Evolutionary conservation across 805 yeast species (phyloP), one percentile per base, ranked within the genome.

Genomic region (Sporopachydermia quercuum): DNA sequence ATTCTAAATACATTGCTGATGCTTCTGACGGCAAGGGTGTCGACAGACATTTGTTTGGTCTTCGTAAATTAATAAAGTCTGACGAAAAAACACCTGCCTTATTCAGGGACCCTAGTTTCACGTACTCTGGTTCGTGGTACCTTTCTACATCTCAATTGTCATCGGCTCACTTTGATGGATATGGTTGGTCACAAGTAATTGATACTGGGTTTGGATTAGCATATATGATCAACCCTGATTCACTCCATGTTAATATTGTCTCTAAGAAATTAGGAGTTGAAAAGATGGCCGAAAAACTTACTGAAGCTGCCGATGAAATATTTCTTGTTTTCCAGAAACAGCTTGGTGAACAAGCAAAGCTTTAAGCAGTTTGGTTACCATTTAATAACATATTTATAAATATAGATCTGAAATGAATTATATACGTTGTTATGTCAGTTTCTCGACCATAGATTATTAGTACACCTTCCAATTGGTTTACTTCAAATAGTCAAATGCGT

Each of bases 181-280:
- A 87, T 69, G 98, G 98, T 23, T 89, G 86, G 84, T 74, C 95
- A 15, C 94, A 93, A 58, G 97, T 91, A 38, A 76, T 81, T 50
- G 94, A 87, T 54, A 83, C 79, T 45, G 98, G 98, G 5, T 77
- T 82, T 52, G 98, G 97, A 4, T 69, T 84, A 46, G 96, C 95
- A 5, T 89, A 89, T 65, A 84, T 86, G 84, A 69, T 89, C 53
- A 86, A 83, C 66, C 73, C 74, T 43, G 80, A 87, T 49, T 78
- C 82, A 75, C 53, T 86, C 47, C 89, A 86, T 56, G 75, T 91
- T 53, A 89, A 87, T 61, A 76, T 89, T 45, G 78, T 86, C 37
- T 72, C 77, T 45, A 78, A 75, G 65, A 76, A 71, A 60, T 71
- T 74, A 36, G 65, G 68, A 19, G 49, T 61, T 23, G 54, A 56